Conservation (phyloP, 805 yeast species). For the Vanderwaltozyma verrucispora region DNA sequence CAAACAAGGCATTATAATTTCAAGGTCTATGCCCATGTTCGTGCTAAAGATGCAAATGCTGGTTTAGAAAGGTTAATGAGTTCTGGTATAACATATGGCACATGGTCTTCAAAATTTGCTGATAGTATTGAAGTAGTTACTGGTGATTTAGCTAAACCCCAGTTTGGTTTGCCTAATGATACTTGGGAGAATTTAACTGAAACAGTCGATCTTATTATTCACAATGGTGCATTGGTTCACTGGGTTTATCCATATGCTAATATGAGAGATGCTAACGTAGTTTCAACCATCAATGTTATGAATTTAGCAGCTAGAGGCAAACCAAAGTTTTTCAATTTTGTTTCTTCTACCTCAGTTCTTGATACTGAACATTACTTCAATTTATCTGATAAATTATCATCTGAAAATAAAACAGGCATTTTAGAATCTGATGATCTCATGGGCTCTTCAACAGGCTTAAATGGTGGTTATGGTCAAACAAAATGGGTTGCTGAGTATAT, state of each 20-base stretch:
- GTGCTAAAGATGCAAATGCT: slow-evolving; percentile 59
- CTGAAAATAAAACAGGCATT: slow-evolving; percentile 61
- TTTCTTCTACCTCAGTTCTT: slow-evolving; percentile 88
- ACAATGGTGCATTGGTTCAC: slow-evolving; percentile 96
- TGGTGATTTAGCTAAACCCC: slow-evolving; percentile 67
- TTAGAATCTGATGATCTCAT: slow-evolving; percentile 72
- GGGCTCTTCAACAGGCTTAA: slow-evolving; percentile 75
- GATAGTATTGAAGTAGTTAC: slow-evolving; percentile 56
- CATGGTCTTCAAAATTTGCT: slow-evolving; percentile 44
- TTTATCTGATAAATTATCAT: slow-evolving; percentile 58
- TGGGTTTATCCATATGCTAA: slow-evolving; percentile 96
- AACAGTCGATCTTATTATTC: slow-evolving; percentile 72
- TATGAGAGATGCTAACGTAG: slow-evolving; percentile 85
- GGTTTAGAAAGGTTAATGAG: slow-evolving; percentile 70
- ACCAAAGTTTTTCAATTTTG: slow-evolving; percentile 80
- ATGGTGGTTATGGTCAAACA: slow-evolving; percentile 93
- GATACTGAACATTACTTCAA: slow-evolving; percentile 76
- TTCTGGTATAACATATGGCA: slow-evolving; percentile 73
- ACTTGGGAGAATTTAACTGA: slow-evolving; percentile 51
- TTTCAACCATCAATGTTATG: slow-evolving; percentile 77
- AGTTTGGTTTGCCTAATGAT: slow-evolving; percentile 54
- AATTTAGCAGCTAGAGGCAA: slow-evolving; percentile 57
- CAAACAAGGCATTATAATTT: slow-evolving; percentile 32
- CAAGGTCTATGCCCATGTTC: slow-evolving; percentile 77
- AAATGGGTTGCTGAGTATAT: slow-evolving; percentile 96